Evolutionary conservation across 2,329 filamentous ascomycete species (phyloP), one percentile per base, ranked within the genome.

Genomic region (Periconia sp.): DNA sequence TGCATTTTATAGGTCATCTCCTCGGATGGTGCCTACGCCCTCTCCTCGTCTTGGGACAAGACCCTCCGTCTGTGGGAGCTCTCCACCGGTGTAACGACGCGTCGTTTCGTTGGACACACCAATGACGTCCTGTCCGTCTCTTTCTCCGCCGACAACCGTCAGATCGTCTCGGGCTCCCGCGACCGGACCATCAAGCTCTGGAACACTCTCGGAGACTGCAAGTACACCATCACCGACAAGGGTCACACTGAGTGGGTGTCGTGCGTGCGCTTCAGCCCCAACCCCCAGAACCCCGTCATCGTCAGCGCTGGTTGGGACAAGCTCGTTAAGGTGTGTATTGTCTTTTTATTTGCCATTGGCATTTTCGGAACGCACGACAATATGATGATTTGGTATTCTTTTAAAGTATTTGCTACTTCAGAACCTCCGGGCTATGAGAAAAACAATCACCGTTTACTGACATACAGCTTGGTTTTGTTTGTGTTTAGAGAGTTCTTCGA

Each of bases 321-420:
- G 86, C 88, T 97, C 68, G 94, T 99, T 76, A 99, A 99, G 94
- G 94, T 99, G 82, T 70, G 92, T 84, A 55, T 37, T 52, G 36
- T 36, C 19, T 36, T 5, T 26, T 24, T 8, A n/a, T 37, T 17
- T 10, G n/a, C 18, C 16, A 32, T 4, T 18, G 15, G 13, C 10
- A 6, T 46, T 79, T 79, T 84, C 74, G 94, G n/a, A n/a, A n/a
- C n/a, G n/a, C n/a, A n/a, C n/a, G n/a, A n/a, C n/a, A n/a, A n/a
- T n/a, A n/a, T 91, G 92, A 97, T 97, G 92, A 83, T 87, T 84
- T 88, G 83, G 49, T 85, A 44, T 51, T 88, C 84, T 72, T 76
- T 77, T 75, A n/a, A n/a, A 73, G 92, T 97, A 97, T 97, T 97
- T 97, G 94, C 94, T 97, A 97, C 94, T 99, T 97, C 92, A 96